Conservation (phyloP, 371 early-diverging fungal genomes). For the Cokeromyces recurvatus region DNA sequence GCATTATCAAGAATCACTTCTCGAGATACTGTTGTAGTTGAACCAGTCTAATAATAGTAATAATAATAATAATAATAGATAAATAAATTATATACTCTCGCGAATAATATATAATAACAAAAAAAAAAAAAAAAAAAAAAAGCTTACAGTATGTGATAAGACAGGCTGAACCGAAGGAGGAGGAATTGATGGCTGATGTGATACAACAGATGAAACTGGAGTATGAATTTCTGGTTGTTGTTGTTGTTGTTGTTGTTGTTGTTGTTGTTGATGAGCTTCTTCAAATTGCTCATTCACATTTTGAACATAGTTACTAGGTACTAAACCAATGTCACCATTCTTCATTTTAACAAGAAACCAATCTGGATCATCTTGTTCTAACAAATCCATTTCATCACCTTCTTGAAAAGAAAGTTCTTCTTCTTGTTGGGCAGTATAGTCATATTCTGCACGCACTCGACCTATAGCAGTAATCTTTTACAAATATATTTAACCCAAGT, state of each 20-base stretch:
- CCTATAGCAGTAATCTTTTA: conserved; percentile 39
- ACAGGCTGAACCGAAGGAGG: conserved; percentile 18
- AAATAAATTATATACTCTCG: not conserved
- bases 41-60: conserved; percentile 7
- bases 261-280: not conserved
- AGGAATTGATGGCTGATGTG: conserved; percentile 4
- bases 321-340: conserved; percentile 62
- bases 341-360: conserved; percentile 68
- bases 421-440: conserved; percentile 71
- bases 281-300: conserved; percentile 11
- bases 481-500: not conserved
- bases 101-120: not conserved
- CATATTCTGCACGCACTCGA: conserved; percentile 67
- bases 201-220: conserved; percentile 2
- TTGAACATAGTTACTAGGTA: conserved; percentile 79
- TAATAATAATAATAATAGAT: not conserved
- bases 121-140: not conserved
- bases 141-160: conserved; percentile 19
- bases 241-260: conserved; percentile 4
- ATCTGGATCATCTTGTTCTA: conserved; percentile 75
- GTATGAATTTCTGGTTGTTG: conserved; percentile 1
- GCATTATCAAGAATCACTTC: conserved; percentile 30
- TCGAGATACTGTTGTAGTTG: not conserved
- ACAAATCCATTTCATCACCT: conserved; percentile 68
- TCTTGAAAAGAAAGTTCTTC: conserved; percentile 77